Evolutionary conservation across 345 rosid species (phyloP).

Genomic region (Euphorbia peplus): DNA sequence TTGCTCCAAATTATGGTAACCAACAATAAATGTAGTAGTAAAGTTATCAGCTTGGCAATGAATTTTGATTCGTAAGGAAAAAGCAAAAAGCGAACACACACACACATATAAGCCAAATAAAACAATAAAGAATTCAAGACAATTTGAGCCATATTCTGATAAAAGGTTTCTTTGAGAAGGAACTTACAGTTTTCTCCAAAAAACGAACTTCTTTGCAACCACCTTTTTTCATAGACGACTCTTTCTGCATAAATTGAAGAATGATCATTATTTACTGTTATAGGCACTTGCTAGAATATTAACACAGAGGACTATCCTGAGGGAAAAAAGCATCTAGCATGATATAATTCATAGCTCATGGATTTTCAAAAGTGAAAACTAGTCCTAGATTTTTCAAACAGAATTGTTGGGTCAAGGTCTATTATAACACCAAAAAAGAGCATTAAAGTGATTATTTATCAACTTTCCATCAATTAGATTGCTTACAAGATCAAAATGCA

Average conservation of each 20-base stretch:
- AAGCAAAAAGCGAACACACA: neutral
- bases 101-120: neutral
- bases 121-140: neutral
- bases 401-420: neutral
- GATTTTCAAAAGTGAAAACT: neutral
- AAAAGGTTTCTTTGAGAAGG: slow-evolving; percentile 15
- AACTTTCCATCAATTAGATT: neutral
- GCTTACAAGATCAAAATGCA: neutral
- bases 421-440: neutral
- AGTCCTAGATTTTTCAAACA: neutral
- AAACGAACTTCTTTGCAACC: slow-evolving; percentile 72
- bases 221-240: slow-evolving; percentile 34
- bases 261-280: no score
- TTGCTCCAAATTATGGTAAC: neutral
- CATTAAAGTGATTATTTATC: neutral
- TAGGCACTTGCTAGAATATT: neutral
- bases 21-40: neutral
- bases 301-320: neutral
- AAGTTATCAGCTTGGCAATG: neutral
- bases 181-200: slow-evolving; percentile 69
- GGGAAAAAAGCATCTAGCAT: neutral
- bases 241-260: slow-evolving; percentile 46
- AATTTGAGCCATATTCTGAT: neutral
- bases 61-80: neutral
- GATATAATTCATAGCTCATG: neutral